Base-by-base conservation (phyloP, 2,329 filamentous ascomycete species). In the Fusarium humuli region DNA sequence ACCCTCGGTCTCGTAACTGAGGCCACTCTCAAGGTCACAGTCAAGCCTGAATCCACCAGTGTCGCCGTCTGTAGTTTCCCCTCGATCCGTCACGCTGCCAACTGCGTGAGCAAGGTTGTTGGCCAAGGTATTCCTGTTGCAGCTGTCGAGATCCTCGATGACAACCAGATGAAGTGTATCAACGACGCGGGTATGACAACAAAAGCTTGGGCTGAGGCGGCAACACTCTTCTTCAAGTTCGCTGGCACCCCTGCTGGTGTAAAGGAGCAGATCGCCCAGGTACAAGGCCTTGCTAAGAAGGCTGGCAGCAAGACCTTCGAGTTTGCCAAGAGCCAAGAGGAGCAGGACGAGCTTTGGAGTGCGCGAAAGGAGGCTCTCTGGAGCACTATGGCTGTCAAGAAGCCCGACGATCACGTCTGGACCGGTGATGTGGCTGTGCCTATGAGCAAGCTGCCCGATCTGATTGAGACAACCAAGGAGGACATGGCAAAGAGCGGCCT, bases 1-100 rank as follows among this genome's bases (percentile, higher is more conserved):
- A 98, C 94, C 1, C 88, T 98, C 3, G 94, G 94, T 11, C 87
- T 98, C 14, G 92, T 97, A 41, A 97, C 94, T 0, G 94, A 98
- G 83, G 94, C 94, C 7, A 94, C 91, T 5, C 84, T 98, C 73
- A 97, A 97, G 82, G 85, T 98, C 44, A 94, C 93, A 0, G 91
- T 94, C 25, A 91, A 91, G 77, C 94, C 94, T 1, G 89, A 91
- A 71, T 91, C 90, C 65, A 92, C 92, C 50, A 93, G 88, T 67
- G 94, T 97, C 5, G 94, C 94, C 6, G 92, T 97, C 18, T 88
- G 87, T 49, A 81, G 82, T 58, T 87, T 87, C 77, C 80, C 81
- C 11, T 77, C 81, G 29, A 82, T 97, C 69, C 89, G 91, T 47
- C 83, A 88, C 69, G 94, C 94, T 3, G 93, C 93, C 18, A 87